A percentile compares a stretch with the other conserved stretches of the same genome.
Conservation (phyloP, 345 rosid species). For the Hirschfeldia incana region DNA sequence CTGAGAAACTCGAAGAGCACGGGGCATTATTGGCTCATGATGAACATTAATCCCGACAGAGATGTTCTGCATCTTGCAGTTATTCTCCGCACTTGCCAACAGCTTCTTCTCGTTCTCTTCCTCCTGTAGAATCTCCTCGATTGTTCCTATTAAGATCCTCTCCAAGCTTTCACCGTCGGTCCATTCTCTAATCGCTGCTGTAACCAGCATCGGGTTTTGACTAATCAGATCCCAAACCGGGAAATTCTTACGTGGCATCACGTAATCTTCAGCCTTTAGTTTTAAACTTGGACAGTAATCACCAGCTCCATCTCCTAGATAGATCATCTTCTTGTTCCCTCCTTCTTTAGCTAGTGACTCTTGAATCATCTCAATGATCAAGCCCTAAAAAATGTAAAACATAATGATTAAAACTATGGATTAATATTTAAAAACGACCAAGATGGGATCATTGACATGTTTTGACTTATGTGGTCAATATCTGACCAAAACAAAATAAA, state of each 20-base stretch:
- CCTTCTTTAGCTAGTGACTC: conserved; percentile 53
- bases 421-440: not conserved
- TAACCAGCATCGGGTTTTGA: conserved; percentile 51
- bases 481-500: not conserved
- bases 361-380: conserved; percentile 64
- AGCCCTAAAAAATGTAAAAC: conserved; percentile 45
- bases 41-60: conserved; percentile 26
- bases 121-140: conserved; percentile 35
- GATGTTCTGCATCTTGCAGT: conserved; percentile 37
- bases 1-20: conserved; percentile 35
- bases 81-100: conserved; percentile 1
- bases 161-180: conserved; percentile 67
- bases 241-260: conserved; percentile 87
- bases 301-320: conserved; percentile 81
- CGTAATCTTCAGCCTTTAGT: conserved; percentile 51
- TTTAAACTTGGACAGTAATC: conserved; percentile 85
- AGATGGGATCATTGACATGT: conserved; percentile 5
- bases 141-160: conserved; percentile 40
- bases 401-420: not conserved
- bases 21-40: conserved; percentile 33
- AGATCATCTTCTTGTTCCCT: conserved; percentile 51
- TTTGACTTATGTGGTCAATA: not conserved
- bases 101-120: conserved; percentile 34
- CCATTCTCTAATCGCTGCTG: conserved; percentile 77
- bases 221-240: conserved; percentile 79